These are phyloP conservation scores for Prillingera fragicola DNA, from an alignment of 1,284 basidiomycete species.

Conservation along the genomic window DNA sequence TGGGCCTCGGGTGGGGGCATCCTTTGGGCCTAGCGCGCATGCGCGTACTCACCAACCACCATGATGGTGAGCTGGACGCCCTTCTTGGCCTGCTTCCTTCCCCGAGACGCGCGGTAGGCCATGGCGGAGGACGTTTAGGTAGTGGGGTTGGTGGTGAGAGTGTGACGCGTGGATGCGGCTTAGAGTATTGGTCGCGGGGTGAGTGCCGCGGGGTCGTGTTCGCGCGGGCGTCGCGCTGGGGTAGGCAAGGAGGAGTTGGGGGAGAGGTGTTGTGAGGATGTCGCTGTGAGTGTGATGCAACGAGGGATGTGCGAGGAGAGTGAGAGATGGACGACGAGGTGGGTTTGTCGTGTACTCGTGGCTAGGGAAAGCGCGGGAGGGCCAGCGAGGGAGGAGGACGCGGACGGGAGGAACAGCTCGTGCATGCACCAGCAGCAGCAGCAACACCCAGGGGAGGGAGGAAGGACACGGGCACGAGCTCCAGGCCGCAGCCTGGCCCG, in stretches of 20 bases:
- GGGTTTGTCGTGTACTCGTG: neutral
- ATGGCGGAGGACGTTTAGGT: conserved; percentile 22
- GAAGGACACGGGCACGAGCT: too few relatives aligned
- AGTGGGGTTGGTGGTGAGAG: neutral
- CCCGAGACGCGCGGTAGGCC: conserved; percentile 67
- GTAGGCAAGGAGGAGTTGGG: neutral
- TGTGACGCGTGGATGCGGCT: neutral
- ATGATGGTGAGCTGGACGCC: conserved; percentile 92
- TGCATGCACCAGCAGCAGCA: too few relatives aligned
- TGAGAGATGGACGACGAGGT: neutral
- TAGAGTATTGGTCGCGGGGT: too few relatives aligned
- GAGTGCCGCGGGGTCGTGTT: neutral
- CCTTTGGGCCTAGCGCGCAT: neutral
- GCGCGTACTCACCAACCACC: conserved; percentile 68
- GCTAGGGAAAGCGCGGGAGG: too few relatives aligned
- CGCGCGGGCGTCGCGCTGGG: neutral
- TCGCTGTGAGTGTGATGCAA: neutral
- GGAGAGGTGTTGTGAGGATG: neutral
- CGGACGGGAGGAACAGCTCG: too few relatives aligned
- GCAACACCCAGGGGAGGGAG: too few relatives aligned
- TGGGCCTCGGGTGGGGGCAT: neutral
- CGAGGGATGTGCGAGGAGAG: neutral
- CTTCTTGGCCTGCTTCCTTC: conserved; percentile 89
- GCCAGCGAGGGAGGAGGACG: too few relatives aligned
- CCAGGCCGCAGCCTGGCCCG: too few relatives aligned